Conservation (phyloP, 148 eudicot genomes). For the Vaccinium vitisidaea region DNA sequence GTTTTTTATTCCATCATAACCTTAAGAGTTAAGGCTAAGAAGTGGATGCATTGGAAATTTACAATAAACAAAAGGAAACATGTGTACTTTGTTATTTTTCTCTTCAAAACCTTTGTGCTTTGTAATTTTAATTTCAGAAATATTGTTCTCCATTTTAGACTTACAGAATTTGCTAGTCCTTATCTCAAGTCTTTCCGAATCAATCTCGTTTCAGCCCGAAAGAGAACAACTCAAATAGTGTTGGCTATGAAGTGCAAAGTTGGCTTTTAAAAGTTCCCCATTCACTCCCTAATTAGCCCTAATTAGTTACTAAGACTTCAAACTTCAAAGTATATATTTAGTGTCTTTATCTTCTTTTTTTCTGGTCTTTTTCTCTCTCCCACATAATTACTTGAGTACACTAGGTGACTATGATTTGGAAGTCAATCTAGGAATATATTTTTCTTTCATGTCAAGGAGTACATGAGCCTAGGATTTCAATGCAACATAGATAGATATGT, state of each 20-base stretch:
- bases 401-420: not conserved
- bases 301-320: not conserved
- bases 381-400: not conserved
- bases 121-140: not conserved
- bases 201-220: no score
- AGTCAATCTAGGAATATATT: not conserved
- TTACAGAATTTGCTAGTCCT: no score
- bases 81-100: not conserved
- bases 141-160: not conserved
- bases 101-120: no score
- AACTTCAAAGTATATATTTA: not conserved
- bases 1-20: no score
- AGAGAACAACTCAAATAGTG: no score
- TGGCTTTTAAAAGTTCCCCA: not conserved
- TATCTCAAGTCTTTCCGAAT: no score
- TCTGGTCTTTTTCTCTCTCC: not conserved
- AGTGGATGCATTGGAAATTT: not conserved
- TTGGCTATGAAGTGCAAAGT: no score
- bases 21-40: not conserved
- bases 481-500: conserved; percentile 1
- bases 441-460: not conserved
- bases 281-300: not conserved
- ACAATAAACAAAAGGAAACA: not conserved
- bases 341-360: not conserved
- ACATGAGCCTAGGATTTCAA: not conserved